Conservation (phyloP, 31 red algal species). For the Odonthalia washingtoniensis region DNA sequence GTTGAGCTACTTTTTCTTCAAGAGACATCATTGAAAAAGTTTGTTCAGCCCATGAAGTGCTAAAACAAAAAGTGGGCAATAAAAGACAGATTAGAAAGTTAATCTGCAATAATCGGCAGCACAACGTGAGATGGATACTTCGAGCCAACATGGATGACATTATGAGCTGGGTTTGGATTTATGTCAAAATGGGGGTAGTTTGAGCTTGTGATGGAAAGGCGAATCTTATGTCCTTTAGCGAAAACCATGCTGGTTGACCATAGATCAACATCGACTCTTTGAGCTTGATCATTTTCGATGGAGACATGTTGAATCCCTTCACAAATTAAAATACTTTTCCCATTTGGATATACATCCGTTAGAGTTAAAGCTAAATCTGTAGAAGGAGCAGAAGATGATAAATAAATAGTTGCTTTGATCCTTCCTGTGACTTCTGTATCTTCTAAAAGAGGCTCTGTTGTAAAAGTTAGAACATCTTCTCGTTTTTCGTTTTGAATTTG, state of each 20-base stretch:
- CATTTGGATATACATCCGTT: slow-evolving; percentile 36
- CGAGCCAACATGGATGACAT: not conserved
- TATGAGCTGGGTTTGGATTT: slow-evolving; percentile 31
- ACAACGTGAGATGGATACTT: too few relatives aligned
- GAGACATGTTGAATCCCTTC: slow-evolving; percentile 23
- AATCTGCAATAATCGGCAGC: too few relatives aligned
- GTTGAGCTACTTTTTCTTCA: too few relatives aligned
- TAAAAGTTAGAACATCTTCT: slow-evolving; percentile 29
- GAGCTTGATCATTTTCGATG: slow-evolving; percentile 26
- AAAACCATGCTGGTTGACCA: slow-evolving; percentile 21
- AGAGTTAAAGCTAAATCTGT: slow-evolving; percentile 31
- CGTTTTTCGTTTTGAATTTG: slow-evolving; percentile 32
- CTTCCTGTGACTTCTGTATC: slow-evolving; percentile 12
- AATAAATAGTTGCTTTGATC: slow-evolving; percentile 30
- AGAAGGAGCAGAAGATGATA: slow-evolving; percentile 5
- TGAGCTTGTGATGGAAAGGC: slow-evolving; percentile 13
- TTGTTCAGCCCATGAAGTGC: too few relatives aligned
- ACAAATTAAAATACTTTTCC: slow-evolving; percentile 36
- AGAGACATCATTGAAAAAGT: too few relatives aligned
- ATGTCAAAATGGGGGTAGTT: slow-evolving; percentile 24
- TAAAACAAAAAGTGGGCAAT: too few relatives aligned
- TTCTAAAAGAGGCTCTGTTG: slow-evolving; percentile 29
- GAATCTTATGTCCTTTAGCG: slow-evolving; percentile 35
- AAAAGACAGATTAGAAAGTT: too few relatives aligned
- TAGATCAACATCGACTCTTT: slow-evolving; percentile 11